These are phyloP conservation scores for Sugiyamaella floridensis DNA, from an alignment of 805 yeast genomes.

Conservation along the genomic window DNA sequence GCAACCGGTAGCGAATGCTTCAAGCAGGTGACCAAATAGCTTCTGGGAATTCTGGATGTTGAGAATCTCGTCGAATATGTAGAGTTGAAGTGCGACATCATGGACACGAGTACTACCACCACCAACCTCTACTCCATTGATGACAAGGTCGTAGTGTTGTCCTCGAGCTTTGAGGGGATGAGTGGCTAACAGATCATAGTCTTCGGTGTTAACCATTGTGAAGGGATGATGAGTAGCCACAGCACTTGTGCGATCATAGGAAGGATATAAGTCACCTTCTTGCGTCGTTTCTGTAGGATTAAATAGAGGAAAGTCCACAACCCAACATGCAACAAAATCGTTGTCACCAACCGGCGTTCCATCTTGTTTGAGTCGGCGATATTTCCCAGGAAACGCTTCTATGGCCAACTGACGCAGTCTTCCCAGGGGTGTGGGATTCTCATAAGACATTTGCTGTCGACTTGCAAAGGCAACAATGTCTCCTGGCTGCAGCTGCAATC, in stretches of 20 bases:
- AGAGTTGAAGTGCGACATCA: constrained; percentile 70
- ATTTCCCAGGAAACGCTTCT: constrained; percentile 42
- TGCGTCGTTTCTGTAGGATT: constrained; percentile 44
- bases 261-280: constrained; percentile 45
- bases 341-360: constrained; percentile 4
- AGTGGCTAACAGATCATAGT: constrained; percentile 47
- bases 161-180: constrained; percentile 67
- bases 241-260: constrained; percentile 42
- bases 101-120: constrained; percentile 97
- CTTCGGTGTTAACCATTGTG: constrained; percentile 78
- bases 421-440: constrained; percentile 94
- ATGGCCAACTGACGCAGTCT: constrained; percentile 71
- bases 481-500: constrained; percentile 54
- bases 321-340: constrained; percentile 49
- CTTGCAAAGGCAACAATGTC: constrained; percentile 75
- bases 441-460: constrained; percentile 64
- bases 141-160: constrained; percentile 87
- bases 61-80: constrained; percentile 59
- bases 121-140: constrained; percentile 93
- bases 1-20: constrained; percentile 81
- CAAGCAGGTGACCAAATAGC: constrained; percentile 78
- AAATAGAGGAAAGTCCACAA: constrained; percentile 87
- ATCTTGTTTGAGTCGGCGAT: constrained; percentile 37
- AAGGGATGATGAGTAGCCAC: constrained; percentile 95
- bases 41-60: constrained; percentile 48